Conservation (phyloP, 805 yeast genomes). For the Saccharomyces cerevisiae region DNA sequence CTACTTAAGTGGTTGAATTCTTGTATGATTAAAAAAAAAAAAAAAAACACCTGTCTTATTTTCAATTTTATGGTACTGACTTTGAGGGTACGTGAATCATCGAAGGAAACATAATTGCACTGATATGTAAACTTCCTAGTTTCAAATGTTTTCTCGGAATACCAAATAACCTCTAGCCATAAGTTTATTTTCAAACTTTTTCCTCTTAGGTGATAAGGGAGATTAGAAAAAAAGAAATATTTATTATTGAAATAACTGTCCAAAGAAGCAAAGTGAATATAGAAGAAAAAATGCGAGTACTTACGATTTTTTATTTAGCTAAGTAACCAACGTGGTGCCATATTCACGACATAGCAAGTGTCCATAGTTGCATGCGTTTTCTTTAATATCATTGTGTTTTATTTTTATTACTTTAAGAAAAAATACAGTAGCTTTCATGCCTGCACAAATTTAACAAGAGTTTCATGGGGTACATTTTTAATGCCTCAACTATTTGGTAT, state of each 20-base stretch:
- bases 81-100: too few relatives aligned
- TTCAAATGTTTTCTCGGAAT: neutral
- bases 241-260: neutral
- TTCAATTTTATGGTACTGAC: too few relatives aligned
- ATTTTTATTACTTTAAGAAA: neutral
- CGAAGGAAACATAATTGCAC: too few relatives aligned
- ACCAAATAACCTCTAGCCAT: neutral
- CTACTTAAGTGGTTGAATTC: neutral
- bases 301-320: neutral
- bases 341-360: neutral
- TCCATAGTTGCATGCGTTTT: neutral
- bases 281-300: neutral
- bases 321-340: neutral
- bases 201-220: neutral
- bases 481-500: constrained; percentile 9
- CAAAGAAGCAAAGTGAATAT: neutral
- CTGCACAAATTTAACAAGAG: neutral
- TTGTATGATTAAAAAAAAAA: too few relatives aligned
- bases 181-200: neutral
- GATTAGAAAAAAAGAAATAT: neutral
- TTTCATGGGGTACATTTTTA: constrained; percentile 1
- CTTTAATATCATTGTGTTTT: neutral
- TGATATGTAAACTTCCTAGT: too few relatives aligned
- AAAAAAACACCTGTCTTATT: too few relatives aligned
- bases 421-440: neutral